phyloP scores from a whole-genome alignment of 2,329 filamentous ascomycete species.

The Didymella exigua region DNA sequence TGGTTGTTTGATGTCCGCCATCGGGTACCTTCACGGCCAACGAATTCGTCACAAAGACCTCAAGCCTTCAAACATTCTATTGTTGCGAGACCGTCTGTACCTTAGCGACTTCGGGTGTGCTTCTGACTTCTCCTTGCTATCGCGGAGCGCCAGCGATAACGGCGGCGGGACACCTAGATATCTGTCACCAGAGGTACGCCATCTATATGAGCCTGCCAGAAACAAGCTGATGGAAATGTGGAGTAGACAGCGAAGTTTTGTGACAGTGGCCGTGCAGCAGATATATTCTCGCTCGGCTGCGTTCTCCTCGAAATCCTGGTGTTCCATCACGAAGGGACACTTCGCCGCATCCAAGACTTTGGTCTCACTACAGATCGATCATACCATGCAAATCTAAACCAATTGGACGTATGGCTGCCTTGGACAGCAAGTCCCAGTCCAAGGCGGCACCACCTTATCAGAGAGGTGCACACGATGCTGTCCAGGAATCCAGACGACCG shows the following conservation, averaged over 20 bases:
- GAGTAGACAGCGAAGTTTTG: not conserved
- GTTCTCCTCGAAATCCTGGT: conserved; percentile 73
- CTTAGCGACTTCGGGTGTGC: conserved; percentile 31
- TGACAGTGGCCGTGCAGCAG: conserved; percentile 51
- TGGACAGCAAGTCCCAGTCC: not conserved
- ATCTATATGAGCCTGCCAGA: too few species aligned
- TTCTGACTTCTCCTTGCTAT: conserved; percentile 28
- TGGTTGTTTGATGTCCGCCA: conserved; percentile 25
- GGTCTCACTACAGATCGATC: not conserved
- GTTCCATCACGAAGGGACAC: conserved; percentile 53
- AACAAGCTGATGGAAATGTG: too few species aligned
- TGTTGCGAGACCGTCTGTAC: conserved; percentile 18
- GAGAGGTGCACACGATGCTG: not conserved
- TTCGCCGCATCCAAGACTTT: conserved; percentile 65
- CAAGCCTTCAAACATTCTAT: conserved; percentile 28
- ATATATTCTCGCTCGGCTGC: conserved; percentile 74
- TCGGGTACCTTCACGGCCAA: conserved; percentile 28
- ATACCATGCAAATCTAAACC: not conserved
- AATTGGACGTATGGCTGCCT: not conserved
- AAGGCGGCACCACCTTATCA: not conserved
- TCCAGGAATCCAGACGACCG: not conserved
- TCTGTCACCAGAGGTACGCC: conserved; percentile 24
- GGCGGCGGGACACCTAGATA: conserved; percentile 29
- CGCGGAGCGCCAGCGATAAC: conserved; percentile 29
- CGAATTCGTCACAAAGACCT: conserved; percentile 31